phyloP scores from a whole-genome alignment of 305 asterid species.

The Salvia sclarea region DNA sequence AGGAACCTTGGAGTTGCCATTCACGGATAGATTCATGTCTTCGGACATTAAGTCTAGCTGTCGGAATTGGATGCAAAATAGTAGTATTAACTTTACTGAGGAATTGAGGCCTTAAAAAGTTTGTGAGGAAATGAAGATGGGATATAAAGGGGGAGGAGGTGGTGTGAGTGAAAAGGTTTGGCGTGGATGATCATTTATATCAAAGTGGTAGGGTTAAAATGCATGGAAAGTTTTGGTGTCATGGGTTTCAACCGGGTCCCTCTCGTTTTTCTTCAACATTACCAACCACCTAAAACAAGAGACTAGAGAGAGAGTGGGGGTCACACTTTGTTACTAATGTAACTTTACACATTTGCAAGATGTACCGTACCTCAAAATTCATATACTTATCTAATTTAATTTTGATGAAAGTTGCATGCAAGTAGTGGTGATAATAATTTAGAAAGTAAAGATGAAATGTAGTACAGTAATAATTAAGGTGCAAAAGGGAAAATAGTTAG shows the following conservation, averaged over 20 bases:
- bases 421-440: too few relatives aligned
- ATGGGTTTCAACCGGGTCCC: slow-evolving; percentile 46
- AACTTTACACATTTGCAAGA: background rate
- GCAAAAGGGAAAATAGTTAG: background rate
- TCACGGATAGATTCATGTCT: slow-evolving; percentile 75
- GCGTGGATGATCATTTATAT: slow-evolving; percentile 52
- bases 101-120: background rate
- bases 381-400: too few relatives aligned
- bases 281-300: slow-evolving; percentile 47
- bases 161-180: slow-evolving; percentile 38
- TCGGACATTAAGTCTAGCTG: slow-evolving; percentile 40
- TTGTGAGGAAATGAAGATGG: slow-evolving; percentile 21
- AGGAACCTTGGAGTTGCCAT: slow-evolving; percentile 86
- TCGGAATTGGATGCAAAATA: background rate
- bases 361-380: too few relatives aligned
- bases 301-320: background rate
- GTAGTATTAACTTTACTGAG: background rate
- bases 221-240: slow-evolving; percentile 59
- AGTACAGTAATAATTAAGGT: too few relatives aligned
- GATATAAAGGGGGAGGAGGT: slow-evolving; percentile 19
- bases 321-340: background rate
- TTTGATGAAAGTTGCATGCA: too few relatives aligned
- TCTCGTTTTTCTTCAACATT: slow-evolving; percentile 38
- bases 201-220: slow-evolving; percentile 43
- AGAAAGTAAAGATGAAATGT: too few relatives aligned